Evolutionary conservation across 2,329 filamentous ascomycete genomes (phyloP).

Genomic region (Epichloe scottii): DNA sequence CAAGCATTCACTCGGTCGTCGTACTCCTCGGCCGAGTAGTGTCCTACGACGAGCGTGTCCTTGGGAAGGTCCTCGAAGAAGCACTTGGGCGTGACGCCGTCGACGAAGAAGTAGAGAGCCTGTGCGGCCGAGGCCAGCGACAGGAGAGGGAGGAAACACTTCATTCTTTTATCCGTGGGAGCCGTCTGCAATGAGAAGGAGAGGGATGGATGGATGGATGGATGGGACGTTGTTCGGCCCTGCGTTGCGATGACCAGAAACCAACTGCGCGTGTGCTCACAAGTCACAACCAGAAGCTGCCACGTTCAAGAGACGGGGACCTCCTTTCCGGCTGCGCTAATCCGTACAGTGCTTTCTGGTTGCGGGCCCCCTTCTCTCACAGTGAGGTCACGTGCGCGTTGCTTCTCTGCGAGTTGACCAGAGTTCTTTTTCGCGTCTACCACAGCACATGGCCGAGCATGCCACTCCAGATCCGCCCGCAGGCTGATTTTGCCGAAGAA

Average conservation of each 20-base stretch:
- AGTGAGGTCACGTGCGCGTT: constrained; percentile 13
- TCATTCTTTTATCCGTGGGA: constrained; percentile 31
- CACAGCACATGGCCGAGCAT: no score
- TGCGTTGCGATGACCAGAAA: no score
- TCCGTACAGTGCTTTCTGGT: not conserved
- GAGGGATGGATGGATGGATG: no score
- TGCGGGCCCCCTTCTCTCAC: not conserved
- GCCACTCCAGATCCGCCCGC: no score
- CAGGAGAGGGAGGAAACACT: constrained; percentile 50
- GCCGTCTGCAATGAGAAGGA: no score
- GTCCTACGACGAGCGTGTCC: constrained; percentile 89
- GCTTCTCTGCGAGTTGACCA: not conserved
- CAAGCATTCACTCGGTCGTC: constrained; percentile 58
- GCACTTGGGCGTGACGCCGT: constrained; percentile 75
- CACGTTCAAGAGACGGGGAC: no score
- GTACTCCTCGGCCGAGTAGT: constrained; percentile 79
- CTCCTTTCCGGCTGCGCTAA: no score
- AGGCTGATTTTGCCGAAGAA: not conserved
- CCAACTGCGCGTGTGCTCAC: no score
- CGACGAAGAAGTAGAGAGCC: constrained; percentile 92
- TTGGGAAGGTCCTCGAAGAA: constrained; percentile 98
- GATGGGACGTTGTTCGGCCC: not conserved
- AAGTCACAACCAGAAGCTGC: no score
- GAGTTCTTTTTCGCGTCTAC: no score
- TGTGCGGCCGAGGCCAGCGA: constrained; percentile 54